Base-by-base conservation (phyloP, 2,329 filamentous ascomycete species). In the Arthrobotrys entomopaga region DNA sequence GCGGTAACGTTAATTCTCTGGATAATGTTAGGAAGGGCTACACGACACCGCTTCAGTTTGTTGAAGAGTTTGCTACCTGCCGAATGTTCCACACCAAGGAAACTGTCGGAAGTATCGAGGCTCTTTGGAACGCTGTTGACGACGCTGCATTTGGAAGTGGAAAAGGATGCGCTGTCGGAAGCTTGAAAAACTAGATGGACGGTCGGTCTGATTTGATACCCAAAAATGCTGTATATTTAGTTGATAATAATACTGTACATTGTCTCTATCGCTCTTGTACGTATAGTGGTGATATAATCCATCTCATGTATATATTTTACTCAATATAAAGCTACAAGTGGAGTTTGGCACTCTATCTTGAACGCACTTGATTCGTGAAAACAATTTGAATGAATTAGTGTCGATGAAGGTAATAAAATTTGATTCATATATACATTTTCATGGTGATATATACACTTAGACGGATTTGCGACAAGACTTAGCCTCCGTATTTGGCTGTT, bases 81-180 rank as follows among this genome's bases (percentile, higher is more conserved):
- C 81, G 85, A 15, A 82, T 86, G 24, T 86, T 82, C 79, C 86
- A 84, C 80, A 86, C 84, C 1, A 81, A 81, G 38, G 81, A 80
- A n/a, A 86, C 86, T 83, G 77, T 84, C 53, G 81, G 79, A 7
- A 83, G 85, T 73, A 81, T 84, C 52, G 81, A 80, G 8, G 82
- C 82, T 43, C 79, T 84, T 19, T 86, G 85, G 85, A 83, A 83
- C 78, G 81, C 82, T 4, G 81, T 82, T 1, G 83, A 82, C 0
- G 76, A 80, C 29, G 80, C 81, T 0, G 81, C 81, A 0, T 83
- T 67, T 49, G 70, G 70, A 13, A 74, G 70, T 20, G 70, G 70
- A 3, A 66, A 67, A 22, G 70, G 70, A 6, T 74, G 70, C n/a
- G 70, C 52, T 16, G 63, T 67, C 13, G 70, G 70, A 52, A 66